A percentile compares a stretch with the other conserved stretches of the same genome.
Evolutionary conservation across 2,329 filamentous ascomycete genomes (phyloP).

Genomic region (Arthrobotrys sphaeroides): DNA sequence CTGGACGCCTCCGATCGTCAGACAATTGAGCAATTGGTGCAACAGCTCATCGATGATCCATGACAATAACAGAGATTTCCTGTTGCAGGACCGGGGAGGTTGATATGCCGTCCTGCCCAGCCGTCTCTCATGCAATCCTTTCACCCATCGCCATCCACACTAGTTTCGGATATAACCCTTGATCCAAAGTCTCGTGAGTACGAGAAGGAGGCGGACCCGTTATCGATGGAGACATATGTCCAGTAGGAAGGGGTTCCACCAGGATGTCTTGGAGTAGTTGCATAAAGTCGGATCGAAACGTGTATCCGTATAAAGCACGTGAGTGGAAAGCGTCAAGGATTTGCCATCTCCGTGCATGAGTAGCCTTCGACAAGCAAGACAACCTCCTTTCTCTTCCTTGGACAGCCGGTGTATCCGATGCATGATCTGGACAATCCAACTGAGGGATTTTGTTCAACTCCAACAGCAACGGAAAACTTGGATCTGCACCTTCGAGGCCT

Average conservation of each 20-base stretch:
- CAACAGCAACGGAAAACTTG: slow-evolving; percentile 35
- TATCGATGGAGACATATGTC: slow-evolving; percentile 49
- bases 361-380: slow-evolving; percentile 31
- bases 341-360: slow-evolving; percentile 51
- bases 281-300: slow-evolving; percentile 51
- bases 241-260: slow-evolving; percentile 51
- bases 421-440: slow-evolving; percentile 52
- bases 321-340: slow-evolving; percentile 53
- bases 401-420: slow-evolving; percentile 53
- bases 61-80: slow-evolving; percentile 50
- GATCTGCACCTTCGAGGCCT: slow-evolving; percentile 50
- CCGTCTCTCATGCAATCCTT: slow-evolving; percentile 52
- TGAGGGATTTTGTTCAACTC: slow-evolving; percentile 53
- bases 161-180: slow-evolving; percentile 54
- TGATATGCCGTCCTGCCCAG: slow-evolving; percentile 52
- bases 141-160: slow-evolving; percentile 48
- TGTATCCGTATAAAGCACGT: slow-evolving; percentile 52
- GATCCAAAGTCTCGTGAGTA: slow-evolving; percentile 53
- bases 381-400: slow-evolving; percentile 37
- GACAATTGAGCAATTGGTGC: slow-evolving; percentile 52
- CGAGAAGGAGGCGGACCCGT: slow-evolving; percentile 46
- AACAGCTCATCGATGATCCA: slow-evolving; percentile 53
- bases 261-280: slow-evolving; percentile 44
- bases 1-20: slow-evolving; percentile 52
- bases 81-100: slow-evolving; percentile 53